Conservation (phyloP, 345 rosid species). For the Euphorbia tirucalli region DNA sequence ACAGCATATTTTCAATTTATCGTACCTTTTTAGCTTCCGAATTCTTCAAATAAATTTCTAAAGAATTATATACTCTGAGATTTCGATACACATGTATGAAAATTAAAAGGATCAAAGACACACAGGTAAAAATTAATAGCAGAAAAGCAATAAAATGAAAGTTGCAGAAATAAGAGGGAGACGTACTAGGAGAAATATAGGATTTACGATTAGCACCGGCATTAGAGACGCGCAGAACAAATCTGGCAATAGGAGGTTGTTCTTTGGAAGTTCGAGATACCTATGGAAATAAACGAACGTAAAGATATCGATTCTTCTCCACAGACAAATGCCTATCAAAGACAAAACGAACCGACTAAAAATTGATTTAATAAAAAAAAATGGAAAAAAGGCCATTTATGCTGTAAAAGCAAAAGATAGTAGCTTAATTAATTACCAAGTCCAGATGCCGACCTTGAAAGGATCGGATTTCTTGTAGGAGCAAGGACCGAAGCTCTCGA, state of each 20-base stretch:
- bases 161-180: background rate
- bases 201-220: constrained; percentile 49
- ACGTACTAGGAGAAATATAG: constrained; percentile 53
- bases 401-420: background rate
- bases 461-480: constrained; percentile 82
- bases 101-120: no score
- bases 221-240: constrained; percentile 66
- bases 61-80: no score
- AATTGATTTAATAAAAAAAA: background rate
- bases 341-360: background rate
- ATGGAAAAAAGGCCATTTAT: background rate
- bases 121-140: background rate
- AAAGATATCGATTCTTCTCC: constrained; percentile 77
- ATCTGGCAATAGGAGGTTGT: constrained; percentile 73
- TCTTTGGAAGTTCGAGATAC: constrained; percentile 64
- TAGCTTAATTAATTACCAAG: constrained; percentile 49
- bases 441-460: constrained; percentile 92
- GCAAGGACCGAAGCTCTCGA: constrained; percentile 76
- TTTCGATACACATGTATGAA: no score
- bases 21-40: no score
- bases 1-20: background rate
- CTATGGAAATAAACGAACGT: constrained; percentile 77
- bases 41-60: no score
- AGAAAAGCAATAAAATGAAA: background rate
- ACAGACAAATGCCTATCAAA: constrained; percentile 66